Percentiles rank a stretch among this genome's conserved stretches.
phyloP scores from a whole-genome alignment of 306 rosid species.

The Malus domestica region ASM211411v1 NC_041801.1:4404001-4404500 shows the following conservation, averaged over 20 bases:
- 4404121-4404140: not conserved
- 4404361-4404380: not conserved
- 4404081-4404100: conserved; percentile 18
- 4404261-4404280: conserved; percentile 24
- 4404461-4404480: conserved; percentile 62
- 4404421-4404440: conserved; percentile 33
- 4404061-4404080: conserved; percentile 28
- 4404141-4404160: conserved; percentile 26
- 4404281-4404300: conserved; percentile 24
- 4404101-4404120: conserved; percentile 16
- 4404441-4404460: conserved; percentile 70
- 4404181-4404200: conserved; percentile 18
- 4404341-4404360: not conserved
- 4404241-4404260: conserved; percentile 33
- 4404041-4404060: not conserved
- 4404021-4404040: not conserved
- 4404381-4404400: not conserved
- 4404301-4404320: conserved; percentile 24
- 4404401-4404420: not conserved
- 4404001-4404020: not conserved
- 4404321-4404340: conserved; percentile 40
- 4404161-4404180: conserved; percentile 35
- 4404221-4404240: conserved; percentile 23
- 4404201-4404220: conserved; percentile 23
- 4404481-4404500: conserved; percentile 50